phyloP scores from a whole-genome alignment of 495 filamentous ascomycete genomes.

The Astrocystis sublimbata region DNA sequence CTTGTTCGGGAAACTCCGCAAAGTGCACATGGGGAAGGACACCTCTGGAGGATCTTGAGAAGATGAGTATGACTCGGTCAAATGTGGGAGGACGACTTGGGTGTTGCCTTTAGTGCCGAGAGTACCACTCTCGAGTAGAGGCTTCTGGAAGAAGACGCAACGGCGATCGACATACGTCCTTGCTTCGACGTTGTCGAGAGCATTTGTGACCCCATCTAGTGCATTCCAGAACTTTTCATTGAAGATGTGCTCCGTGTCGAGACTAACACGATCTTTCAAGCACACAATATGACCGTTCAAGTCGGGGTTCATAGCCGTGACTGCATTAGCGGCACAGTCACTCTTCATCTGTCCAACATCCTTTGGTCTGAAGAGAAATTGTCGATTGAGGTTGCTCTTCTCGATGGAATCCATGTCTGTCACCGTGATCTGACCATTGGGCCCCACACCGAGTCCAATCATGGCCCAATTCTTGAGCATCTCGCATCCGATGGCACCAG shows the following conservation, averaged over 20 bases:
- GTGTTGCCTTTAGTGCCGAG: conserved; percentile 98
- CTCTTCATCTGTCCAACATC: conserved; percentile 98
- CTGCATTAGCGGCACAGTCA: conserved; percentile 86
- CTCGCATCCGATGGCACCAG: conserved; percentile 97
- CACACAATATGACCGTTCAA: conserved; percentile 80
- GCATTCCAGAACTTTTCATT: conserved; percentile 90
- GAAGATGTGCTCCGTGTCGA: conserved; percentile 93
- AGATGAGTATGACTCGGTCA: conserved; percentile 98
- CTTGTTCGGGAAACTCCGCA: conserved; percentile 96
- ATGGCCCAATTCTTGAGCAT: conserved; percentile 99
- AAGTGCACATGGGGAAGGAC: conserved; percentile 97
- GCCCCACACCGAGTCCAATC: conserved; percentile 91
- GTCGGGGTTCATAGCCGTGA: conserved; percentile 92
- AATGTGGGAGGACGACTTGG: conserved; percentile 84
- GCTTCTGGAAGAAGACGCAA: conserved; percentile 98
- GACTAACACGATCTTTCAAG: conserved; percentile 84
- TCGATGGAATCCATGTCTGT: conserved; percentile 99
- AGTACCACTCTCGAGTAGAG: conserved; percentile 93
- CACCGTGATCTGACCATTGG: conserved; percentile 82
- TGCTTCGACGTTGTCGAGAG: conserved; percentile 96
- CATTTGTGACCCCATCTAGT: conserved; percentile 94
- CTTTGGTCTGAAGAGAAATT: conserved; percentile 92
- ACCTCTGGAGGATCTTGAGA: conserved; percentile 98
- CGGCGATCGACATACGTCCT: conserved; percentile 95
- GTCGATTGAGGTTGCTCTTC: conserved; percentile 97